Conservation (phyloP, 2,329 filamentous ascomycete species). For the Lasiodiplodia sp. region DNA sequence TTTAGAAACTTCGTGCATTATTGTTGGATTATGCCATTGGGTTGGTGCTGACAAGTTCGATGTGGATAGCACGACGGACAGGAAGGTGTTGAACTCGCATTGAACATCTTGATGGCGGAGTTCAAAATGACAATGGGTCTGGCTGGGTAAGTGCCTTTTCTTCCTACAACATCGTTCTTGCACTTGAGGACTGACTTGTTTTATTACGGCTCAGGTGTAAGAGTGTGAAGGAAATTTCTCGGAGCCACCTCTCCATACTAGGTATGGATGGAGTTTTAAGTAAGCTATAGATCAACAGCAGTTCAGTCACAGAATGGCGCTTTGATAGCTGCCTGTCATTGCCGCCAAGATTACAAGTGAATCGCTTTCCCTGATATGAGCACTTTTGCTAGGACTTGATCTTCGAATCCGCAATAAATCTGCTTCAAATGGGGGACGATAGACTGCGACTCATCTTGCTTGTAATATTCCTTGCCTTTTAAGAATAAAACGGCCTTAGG, state of each 20-base stretch:
- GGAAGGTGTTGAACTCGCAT: slow-evolving; percentile 50
- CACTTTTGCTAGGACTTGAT: too few relatives aligned
- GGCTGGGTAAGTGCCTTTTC: slow-evolving; percentile 33
- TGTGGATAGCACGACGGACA: slow-evolving; percentile 44
- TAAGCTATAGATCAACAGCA: background rate
- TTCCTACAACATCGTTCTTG: too few relatives aligned
- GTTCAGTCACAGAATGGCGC: too few relatives aligned
- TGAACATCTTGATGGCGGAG: slow-evolving; percentile 50
- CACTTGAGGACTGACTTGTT: too few relatives aligned
- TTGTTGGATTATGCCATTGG: background rate
- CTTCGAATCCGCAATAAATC: too few relatives aligned
- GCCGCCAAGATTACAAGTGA: too few relatives aligned
- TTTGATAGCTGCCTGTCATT: too few relatives aligned
- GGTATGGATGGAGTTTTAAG: background rate
- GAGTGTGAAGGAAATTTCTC: slow-evolving; percentile 28
- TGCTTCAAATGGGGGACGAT: too few relatives aligned
- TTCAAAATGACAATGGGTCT: slow-evolving; percentile 41
- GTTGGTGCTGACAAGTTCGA: slow-evolving; percentile 8
- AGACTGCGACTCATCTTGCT: too few relatives aligned
- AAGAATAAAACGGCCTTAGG: too few relatives aligned
- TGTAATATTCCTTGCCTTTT: too few relatives aligned
- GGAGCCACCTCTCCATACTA: slow-evolving; percentile 19
- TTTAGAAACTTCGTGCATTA: background rate
- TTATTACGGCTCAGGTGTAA: background rate
- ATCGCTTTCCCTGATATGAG: too few relatives aligned